phyloP scores from a whole-genome alignment of 2,329 filamentous ascomycete genomes.

The Claviceps pusilla region DNA sequence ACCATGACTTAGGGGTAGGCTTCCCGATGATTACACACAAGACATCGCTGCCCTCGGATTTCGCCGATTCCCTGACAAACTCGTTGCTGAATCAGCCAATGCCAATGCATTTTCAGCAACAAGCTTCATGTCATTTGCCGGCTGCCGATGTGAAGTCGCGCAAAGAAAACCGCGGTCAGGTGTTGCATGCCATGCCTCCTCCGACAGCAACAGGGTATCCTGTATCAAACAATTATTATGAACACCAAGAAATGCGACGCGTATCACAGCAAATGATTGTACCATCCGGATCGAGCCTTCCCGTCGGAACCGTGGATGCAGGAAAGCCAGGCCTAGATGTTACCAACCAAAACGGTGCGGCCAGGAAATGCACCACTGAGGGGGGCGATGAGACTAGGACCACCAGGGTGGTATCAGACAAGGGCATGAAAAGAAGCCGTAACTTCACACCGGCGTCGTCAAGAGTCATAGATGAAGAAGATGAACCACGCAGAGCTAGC shows the following conservation, averaged over 20 bases:
- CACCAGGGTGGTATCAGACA: slow-evolving; percentile 12
- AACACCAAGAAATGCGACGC: slow-evolving; percentile 23
- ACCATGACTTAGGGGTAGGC: slow-evolving; percentile 4
- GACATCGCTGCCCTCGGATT: slow-evolving; percentile 15
- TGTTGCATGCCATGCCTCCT: slow-evolving; percentile 1
- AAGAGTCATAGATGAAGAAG: slow-evolving; percentile 33
- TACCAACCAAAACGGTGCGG: neutral
- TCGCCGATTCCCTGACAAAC: slow-evolving; percentile 29
- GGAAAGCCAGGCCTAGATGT: neutral
- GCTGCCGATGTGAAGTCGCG: slow-evolving; percentile 26
- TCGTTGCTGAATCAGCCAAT: slow-evolving; percentile 34
- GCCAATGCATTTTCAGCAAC: slow-evolving; percentile 19
- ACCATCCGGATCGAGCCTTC: slow-evolving; percentile 11
- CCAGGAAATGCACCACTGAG: neutral
- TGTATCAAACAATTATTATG: slow-evolving; percentile 5
- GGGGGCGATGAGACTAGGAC: neutral
- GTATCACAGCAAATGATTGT: slow-evolving; percentile 25
- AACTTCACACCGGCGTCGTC: slow-evolving; percentile 31
- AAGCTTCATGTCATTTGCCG: slow-evolving; percentile 14
- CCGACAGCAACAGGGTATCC: slow-evolving; percentile 9
- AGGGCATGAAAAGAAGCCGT: slow-evolving; percentile 29
- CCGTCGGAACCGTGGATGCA: slow-evolving; percentile 2
- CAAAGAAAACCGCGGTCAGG: slow-evolving; percentile 26
- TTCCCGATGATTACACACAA: slow-evolving; percentile 10
- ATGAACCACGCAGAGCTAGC: slow-evolving; percentile 24